These are phyloP conservation scores for Fusarium tanahbumbuense DNA, from an alignment of 2,329 filamentous ascomycete genomes.

Conservation along the genomic window DNA sequence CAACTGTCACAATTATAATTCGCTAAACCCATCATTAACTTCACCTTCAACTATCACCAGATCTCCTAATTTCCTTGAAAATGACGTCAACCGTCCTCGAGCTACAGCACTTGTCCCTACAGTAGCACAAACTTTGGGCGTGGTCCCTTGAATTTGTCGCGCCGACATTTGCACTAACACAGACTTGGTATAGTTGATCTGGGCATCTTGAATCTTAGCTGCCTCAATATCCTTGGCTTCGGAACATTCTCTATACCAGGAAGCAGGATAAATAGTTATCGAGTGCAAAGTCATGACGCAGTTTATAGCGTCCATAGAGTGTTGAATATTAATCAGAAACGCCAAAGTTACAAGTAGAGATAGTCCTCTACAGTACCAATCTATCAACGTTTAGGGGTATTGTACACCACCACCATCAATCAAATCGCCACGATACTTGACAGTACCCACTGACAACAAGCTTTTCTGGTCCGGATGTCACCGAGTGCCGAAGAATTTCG, in stretches of 20 bases:
- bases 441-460: constrained; percentile 20
- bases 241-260: neutral
- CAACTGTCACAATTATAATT: constrained; percentile 2
- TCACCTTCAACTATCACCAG: constrained; percentile 29
- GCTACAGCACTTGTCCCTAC: neutral
- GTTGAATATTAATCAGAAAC: neutral
- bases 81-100: constrained; percentile 36
- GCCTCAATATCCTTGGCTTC: constrained; percentile 1
- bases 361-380: neutral
- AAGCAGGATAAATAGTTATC: neutral
- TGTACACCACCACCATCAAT: constrained; percentile 14
- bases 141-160: constrained; percentile 32
- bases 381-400: neutral
- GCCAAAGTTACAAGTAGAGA: neutral
- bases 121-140: constrained; percentile 1
- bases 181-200: constrained; percentile 16
- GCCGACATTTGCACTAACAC: constrained; percentile 21
- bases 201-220: constrained; percentile 8
- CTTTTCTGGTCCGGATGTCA: constrained; percentile 31
- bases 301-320: neutral
- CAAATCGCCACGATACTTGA: neutral
- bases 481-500: constrained; percentile 14
- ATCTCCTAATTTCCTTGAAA: constrained; percentile 6
- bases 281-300: neutral
- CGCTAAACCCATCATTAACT: constrained; percentile 12